Evolutionary conservation across 352 stramenopile genomes (phyloP), one percentile per base, ranked within the genome.

Genomic region (Paralagenidium karlingii): DNA sequence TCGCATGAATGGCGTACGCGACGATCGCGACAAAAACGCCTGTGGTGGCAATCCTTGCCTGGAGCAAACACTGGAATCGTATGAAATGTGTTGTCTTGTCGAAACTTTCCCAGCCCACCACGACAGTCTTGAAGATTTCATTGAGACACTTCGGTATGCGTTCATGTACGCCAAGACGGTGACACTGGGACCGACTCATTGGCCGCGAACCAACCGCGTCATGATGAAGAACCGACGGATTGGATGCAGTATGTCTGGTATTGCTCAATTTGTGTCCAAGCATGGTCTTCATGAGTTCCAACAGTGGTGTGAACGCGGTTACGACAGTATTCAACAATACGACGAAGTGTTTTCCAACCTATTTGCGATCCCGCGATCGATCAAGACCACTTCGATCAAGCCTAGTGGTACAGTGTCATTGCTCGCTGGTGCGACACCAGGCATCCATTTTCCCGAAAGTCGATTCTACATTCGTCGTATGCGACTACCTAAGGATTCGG

Each of bases 91-190:
- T 51, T 96, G 88, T 29, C 67, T 97, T 15, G 88, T 97, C 9
- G 88, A 97, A 60, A 97, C 88, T 0, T 96, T 96, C 54, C 88
- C 88, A 15, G 56, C 50, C 34, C 81, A 83, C 22, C 84, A 96
- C 53, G 51, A 68, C n/a, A 67, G 46, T 18, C 39, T 96, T 3
- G 71, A 95, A 9, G 87, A 97, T 40, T 97, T 82, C 56, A 30
- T 86, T 16, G 58, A 81, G 47, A 97, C 87, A 18, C 63, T 95
- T 5, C 68, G 78, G 26, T 86, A 67, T 48, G 84, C 84, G 5
- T 94, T 83, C 49, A 53, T 95, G 51, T 97, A 97, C 53, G 87
- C 85, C 6, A 97, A 97, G 63, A 96, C 83, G 1, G 88, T 97
- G n/a, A 97, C 86, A 6, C 63, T 97, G 8, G 85, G 84, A 1